Base-by-base conservation (phyloP, 495 filamentous ascomycete genomes). In the Hypomontagnella submonticulosa region DNA sequence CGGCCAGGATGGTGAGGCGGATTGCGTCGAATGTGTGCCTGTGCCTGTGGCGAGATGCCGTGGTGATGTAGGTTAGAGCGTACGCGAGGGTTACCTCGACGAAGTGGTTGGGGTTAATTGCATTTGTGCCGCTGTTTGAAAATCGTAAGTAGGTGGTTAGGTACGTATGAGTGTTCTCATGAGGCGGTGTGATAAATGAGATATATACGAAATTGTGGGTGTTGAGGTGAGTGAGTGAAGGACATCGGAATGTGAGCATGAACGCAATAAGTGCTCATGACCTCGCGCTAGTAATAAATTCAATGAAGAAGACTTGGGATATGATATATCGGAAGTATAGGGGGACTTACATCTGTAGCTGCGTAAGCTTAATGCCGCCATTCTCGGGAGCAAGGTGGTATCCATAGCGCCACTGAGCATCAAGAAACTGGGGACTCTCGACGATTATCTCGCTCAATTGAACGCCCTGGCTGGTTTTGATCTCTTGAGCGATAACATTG, bases 41-140 rank as follows among this genome's bases (percentile, higher is more conserved):
- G 65, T 80, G 76, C 55, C 78, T 74, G 47, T 82, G 74, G 46
- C 83, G 80, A 59, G 85, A 84, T 60, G 86, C 82, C 18, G 73
- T 66, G 53, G 81, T 74, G 67, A 90, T 82, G 80, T 97, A 97
- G 57, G 89, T 93, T 64, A 98, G 84, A 53, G 88, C 91, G 77
- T 96, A 97, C 77, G 82, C 86, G 48, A 99, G 82, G 1, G 95
- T 88, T 23, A 92, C 95, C 77, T 99, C 91, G 53, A 99, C 89
- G 72, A 98, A 98, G 19, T 85, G 85, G 74, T 99, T 99, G 16
- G 67, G 32, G 47, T 63, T 72, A 47, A 78, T 76, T 27, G 23
- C 23, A 53, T 63, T 68, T 10, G 71, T 67, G 67, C 75, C 73
- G 33, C 75, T 76, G 58, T 57, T 61, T 50, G 16, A 18, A 6